Base-by-base conservation (phyloP, 176 grass and related monocot genomes). In the Typha latifolia region DNA sequence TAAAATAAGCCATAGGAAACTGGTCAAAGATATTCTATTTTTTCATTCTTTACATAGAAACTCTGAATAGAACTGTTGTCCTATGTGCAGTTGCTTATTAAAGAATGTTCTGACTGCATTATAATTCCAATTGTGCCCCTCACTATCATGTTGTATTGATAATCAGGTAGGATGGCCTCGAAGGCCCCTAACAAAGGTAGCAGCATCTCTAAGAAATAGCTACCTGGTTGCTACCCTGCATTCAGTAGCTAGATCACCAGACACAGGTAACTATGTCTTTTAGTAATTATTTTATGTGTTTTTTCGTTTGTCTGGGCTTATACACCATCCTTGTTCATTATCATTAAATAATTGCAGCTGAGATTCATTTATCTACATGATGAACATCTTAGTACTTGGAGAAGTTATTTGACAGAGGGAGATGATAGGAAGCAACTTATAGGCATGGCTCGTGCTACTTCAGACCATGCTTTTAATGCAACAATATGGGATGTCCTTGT, bases 401-500 rank as follows among this genome's bases (percentile, higher is more conserved):
- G 82, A 96, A 91, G 92, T 91, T 85, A 79, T 96, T 96, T 96
- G 84, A 91, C 85, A 96, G 88, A 91, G 85, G 82, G 69, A 77
- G 89, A 82, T 72, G 88, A 82, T 64, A 80, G 55, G 80, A 96
- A 80, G 63, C 77, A 74, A 65, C 88, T 96, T 20, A 89, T 96
- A 62, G 93, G 93, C 51, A 91, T 96, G 93, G 93, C 85, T 51
- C 88, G 93, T 31, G 93, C 93, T 80, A 96, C 93, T 67, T 96
- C 93, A 68, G 93, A 96, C 78, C 93, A 96, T 70, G 93, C 83
- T 57, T 96, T 96, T 76, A 96, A 96, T 84, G 93, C 88, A 62
- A 96, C 93, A 53, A 96, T 96, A 57, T 96, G 93, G 93, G 93
- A 96, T 75, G 88, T 96, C 51, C 88, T 96, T 69, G 88, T 96